A percentile compares a stretch with the other conserved stretches of the same genome.
Conservation (phyloP, 2,329 filamentous ascomycete genomes). For the Trichoderma polysporum region DNA sequence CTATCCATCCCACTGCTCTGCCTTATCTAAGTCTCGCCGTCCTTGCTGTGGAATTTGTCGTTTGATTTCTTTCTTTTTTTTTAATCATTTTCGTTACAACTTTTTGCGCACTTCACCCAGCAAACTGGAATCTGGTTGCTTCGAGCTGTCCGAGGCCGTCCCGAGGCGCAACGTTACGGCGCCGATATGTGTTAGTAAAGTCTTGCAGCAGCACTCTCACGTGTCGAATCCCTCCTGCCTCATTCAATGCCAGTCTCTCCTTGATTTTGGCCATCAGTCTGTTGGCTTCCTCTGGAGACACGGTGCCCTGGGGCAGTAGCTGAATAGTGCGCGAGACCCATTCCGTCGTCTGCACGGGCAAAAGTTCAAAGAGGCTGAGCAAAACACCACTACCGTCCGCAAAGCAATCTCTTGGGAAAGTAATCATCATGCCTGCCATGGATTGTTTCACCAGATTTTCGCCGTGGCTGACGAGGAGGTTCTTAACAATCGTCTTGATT, state of each 20-base stretch:
- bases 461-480: slow-evolving; percentile 68
- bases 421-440: slow-evolving; percentile 98
- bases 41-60: background rate
- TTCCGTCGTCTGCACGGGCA: slow-evolving; percentile 72
- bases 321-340: slow-evolving; percentile 86
- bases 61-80: background rate
- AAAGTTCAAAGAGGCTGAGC: slow-evolving; percentile 81
- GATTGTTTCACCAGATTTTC: slow-evolving; percentile 82
- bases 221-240: slow-evolving; percentile 63
- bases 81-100: background rate
- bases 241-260: slow-evolving; percentile 69
- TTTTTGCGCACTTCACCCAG: slow-evolving; percentile 32
- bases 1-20: background rate
- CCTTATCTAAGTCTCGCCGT: background rate
- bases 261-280: slow-evolving; percentile 77
- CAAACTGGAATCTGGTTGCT: slow-evolving; percentile 82
- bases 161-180: slow-evolving; percentile 90
- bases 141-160: slow-evolving; percentile 88
- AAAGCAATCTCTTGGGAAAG: slow-evolving; percentile 93
- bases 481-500: slow-evolving; percentile 70
- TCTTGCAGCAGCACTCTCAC: slow-evolving; percentile 87
- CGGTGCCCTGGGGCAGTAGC: slow-evolving; percentile 77
- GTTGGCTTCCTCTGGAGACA: slow-evolving; percentile 77
- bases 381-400: slow-evolving; percentile 92
- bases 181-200: slow-evolving; percentile 91